Base-by-base conservation (phyloP, 1,139 yeast genomes). In the Taphrina flavorubra region DNA sequence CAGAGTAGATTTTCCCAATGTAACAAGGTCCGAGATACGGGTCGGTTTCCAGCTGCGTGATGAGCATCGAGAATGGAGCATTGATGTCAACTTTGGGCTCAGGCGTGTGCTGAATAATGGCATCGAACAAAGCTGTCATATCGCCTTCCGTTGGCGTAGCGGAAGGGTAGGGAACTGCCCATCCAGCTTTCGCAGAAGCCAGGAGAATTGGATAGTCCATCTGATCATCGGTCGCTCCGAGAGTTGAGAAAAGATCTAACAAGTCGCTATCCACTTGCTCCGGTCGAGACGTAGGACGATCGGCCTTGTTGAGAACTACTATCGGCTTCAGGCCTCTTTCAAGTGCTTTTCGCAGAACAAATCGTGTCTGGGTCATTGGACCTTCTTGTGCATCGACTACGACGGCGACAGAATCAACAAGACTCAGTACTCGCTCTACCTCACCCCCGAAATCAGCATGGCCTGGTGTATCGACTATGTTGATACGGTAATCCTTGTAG, bases 401-500 rank as follows among this genome's bases (percentile, higher is more conserved):
- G 58, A 94, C 78, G 63, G 94, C 79, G 0, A 98, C 98, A 13
- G 98, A 98, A 49, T 95, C 96, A 80, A 98, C 94, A 0, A 97
- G 89, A 1, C 98, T 97, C 78, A 92, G 92, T 11, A 97, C 90
- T 72, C 98, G 79, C 1, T 96, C 87, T 0, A 94, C 99, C 75
- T 94, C 99, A 7, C 96, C 91, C 66, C 97, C 81, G 77, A 94
- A 94, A 77, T 94, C 99, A 37, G 94, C 99, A 77, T 94, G 99
- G 0, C 99, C 99, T 0, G 99, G 99, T 0, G 99, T 94, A 78
- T 94, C 99, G 69, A 94, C 97, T 69, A 94, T 82, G 79, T 94
- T 97, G 65, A 94, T 79, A 69, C 94, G 78, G 75, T 90, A 94
- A 73, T 92, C 97, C 73, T 85, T 79, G 77, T 92, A 91, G 69